These are phyloP conservation scores for Mariannaea elegans DNA, from an alignment of 2,329 filamentous ascomycete species.

Conservation along the genomic window DNA sequence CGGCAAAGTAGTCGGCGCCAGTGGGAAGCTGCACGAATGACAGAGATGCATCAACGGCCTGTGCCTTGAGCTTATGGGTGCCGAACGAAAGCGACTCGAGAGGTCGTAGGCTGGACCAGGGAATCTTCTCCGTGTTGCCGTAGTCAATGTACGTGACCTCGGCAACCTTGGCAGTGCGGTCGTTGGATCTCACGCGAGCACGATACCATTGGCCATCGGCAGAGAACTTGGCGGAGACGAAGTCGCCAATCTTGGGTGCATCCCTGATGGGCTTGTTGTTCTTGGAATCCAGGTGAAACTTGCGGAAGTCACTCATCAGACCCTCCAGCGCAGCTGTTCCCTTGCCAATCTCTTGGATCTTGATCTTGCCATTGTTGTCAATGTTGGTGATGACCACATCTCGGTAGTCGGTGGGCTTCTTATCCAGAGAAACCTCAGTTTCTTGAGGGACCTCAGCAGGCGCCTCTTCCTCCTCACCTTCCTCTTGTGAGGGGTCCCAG, in stretches of 20 bases:
- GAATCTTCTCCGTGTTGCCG: conserved; percentile 89
- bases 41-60: conserved; percentile 86
- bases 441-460: conserved; percentile 61
- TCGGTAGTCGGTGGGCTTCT: conserved; percentile 84
- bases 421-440: conserved; percentile 63
- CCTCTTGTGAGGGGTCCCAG: conserved; percentile 91
- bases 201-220: conserved; percentile 95
- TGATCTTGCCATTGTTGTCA: conserved; percentile 81
- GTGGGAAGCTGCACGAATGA: conserved; percentile 90
- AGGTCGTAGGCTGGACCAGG: conserved; percentile 86
- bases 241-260: conserved; percentile 89
- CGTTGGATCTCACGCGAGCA: conserved; percentile 88
- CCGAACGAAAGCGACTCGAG: conserved; percentile 83
- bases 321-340: conserved; percentile 86
- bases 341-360: conserved; percentile 89
- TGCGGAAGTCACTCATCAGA: conserved; percentile 89
- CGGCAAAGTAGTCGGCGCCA: conserved; percentile 81
- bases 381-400: conserved; percentile 94
- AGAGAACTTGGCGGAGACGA: conserved; percentile 90
- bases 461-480: conserved; percentile 63
- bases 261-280: conserved; percentile 79
- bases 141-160: conserved; percentile 97
- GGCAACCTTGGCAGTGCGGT: conserved; percentile 86
- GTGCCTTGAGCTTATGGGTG: conserved; percentile 81
- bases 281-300: conserved; percentile 85